These are phyloP conservation scores for Butyriboletus appendiculatus DNA, from an alignment of 1,284 basidiomycete species.

Conservation along the genomic window DNA sequence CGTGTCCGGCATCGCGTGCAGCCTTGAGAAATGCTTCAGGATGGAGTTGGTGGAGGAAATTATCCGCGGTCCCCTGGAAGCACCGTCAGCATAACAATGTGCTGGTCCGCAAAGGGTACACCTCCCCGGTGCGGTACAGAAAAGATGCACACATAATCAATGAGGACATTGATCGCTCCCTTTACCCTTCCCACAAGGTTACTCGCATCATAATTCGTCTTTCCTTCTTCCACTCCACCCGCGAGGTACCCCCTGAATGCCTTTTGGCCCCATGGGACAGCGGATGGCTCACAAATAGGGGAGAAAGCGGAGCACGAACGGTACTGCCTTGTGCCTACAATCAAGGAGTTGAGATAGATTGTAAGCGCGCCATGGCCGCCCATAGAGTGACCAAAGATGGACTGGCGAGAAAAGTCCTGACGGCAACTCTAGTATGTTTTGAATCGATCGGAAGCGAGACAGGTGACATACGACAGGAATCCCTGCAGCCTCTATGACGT, in stretches of 20 bases:
- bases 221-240: constrained; percentile 78
- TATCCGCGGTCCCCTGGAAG: constrained; percentile 77
- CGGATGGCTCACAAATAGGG: constrained; percentile 88
- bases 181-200: constrained; percentile 71
- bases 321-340: constrained; percentile 61
- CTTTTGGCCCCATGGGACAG: constrained; percentile 91
- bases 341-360: constrained; percentile 76
- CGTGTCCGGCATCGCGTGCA: constrained; percentile 71
- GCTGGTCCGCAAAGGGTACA: not conserved
- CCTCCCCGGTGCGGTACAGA: not conserved
- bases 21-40: constrained; percentile 88
- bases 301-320: constrained; percentile 93
- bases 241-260: constrained; percentile 90
- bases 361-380: constrained; percentile 96
- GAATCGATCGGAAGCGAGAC: not conserved
- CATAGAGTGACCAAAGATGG: constrained; percentile 85
- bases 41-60: constrained; percentile 89
- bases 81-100: constrained; percentile 6
- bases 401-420: constrained; percentile 71
- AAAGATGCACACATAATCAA: constrained; percentile 69
- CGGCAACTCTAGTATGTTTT: constrained; percentile 1
- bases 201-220: constrained; percentile 80
- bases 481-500: constrained; percentile 67
- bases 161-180: constrained; percentile 74
- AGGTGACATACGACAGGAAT: constrained; percentile 59